Evolutionary conservation across 192 early-diverging fungal species (phyloP), one percentile per base, ranked within the genome.

Genomic region (Backusella australiensis): DNA sequence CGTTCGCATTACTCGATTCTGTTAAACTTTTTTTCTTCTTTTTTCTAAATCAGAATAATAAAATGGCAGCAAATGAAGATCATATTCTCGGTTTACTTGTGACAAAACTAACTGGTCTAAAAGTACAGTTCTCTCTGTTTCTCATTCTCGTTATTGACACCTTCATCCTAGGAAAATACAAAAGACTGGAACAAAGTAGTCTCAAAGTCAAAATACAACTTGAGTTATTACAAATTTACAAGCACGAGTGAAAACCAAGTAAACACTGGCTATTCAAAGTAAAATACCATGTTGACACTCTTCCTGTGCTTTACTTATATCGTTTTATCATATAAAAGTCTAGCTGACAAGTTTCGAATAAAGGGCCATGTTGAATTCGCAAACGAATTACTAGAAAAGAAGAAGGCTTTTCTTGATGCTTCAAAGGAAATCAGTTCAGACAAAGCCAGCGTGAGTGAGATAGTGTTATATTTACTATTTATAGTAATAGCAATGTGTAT

Each of bases 221-320:
- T 69, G 14, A 66, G 19, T 17, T 36, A 78, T 19, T 36, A 78
- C 21, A 72, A 73, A 52, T 72, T 38, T 17, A 78, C 77, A 36
- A 78, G 71, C 29, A 78, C 77, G 5, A 71, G 72, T 26, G 77
- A 78, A 69, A 15, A 73, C 32, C 14, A 36, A 41, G 72, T 78
- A 65, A 72, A 78, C 26, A 71, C 65, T 2, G 34, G 59, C 8
- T 73, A 73, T 69, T 32, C 19, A 23, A 49, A 34, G 67, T 42
- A 46, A 69, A 49, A 49, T 49, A 49, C 6, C 46, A 49, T 49
- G 19, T 49, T 49, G 46, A 49, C 46, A 2, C 19, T n/a, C 19
- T 49, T 49, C 7, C 15, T 19, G 46, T 49, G 19, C 4, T 49
- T 49, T 49, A n/a, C 46, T 49, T 49, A 19, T 35, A 59, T 29